Evolutionary conservation across 2,329 filamentous ascomycete genomes (phyloP).

Genomic region (Cladophialophora yegresii): DNA sequence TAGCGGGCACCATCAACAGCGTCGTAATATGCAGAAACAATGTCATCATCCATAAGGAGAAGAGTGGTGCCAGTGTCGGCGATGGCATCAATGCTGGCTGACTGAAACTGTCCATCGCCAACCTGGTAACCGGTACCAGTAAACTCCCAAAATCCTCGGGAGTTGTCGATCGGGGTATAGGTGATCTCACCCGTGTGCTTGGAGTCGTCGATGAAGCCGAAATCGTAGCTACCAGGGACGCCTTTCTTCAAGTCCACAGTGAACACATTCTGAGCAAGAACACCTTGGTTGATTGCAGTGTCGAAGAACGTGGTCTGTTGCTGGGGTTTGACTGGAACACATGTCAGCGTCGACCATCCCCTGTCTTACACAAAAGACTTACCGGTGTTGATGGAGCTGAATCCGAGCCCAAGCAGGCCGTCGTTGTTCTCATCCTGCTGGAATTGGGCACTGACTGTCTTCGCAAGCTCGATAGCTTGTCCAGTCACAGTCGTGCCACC

Average conservation of each 20-base stretch:
- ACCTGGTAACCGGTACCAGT: constrained; percentile 58
- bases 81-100: constrained; percentile 56
- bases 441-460: constrained; percentile 58
- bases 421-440: constrained; percentile 56
- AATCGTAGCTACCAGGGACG: constrained; percentile 56
- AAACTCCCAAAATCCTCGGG: constrained; percentile 66
- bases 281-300: constrained; percentile 53
- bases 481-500: constrained; percentile 59
- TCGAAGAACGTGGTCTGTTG: constrained; percentile 62
- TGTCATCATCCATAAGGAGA: constrained; percentile 57
- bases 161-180: constrained; percentile 57
- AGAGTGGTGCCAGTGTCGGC: constrained; percentile 73
- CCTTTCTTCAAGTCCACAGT: constrained; percentile 58
- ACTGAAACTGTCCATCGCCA: constrained; percentile 48
- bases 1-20: constrained; percentile 54
- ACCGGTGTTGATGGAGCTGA: constrained; percentile 60
- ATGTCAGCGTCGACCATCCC: neutral
- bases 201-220: constrained; percentile 60
- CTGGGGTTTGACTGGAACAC: constrained; percentile 46
- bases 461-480: constrained; percentile 68
- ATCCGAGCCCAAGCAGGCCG: constrained; percentile 62
- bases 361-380: constrained; percentile 7
- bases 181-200: constrained; percentile 62
- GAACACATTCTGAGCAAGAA: constrained; percentile 56
- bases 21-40: constrained; percentile 63